Conservation (phyloP, 2,329 filamentous ascomycete genomes). For the Fusarium poae region DNA sequence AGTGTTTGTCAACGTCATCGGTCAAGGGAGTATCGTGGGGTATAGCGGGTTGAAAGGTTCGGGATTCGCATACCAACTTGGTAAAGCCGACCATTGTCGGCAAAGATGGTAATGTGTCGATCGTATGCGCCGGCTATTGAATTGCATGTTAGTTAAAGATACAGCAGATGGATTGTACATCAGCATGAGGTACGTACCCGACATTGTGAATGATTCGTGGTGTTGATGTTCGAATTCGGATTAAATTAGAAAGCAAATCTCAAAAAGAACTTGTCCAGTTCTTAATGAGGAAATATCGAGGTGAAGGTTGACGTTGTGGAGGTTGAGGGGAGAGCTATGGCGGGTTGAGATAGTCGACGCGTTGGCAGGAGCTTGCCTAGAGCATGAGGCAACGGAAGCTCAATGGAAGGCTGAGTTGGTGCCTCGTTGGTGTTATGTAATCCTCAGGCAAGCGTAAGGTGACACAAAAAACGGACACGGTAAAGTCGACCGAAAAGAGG, state of each 20-base stretch:
- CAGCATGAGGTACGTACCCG: slow-evolving; percentile 58
- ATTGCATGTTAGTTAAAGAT: slow-evolving; percentile 49
- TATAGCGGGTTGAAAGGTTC: slow-evolving; percentile 11
- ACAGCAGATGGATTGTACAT: slow-evolving; percentile 13
- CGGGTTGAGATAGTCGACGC: slow-evolving; percentile 54
- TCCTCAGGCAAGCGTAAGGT: slow-evolving; percentile 52
- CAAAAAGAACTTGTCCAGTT: slow-evolving; percentile 25
- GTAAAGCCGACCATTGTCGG: slow-evolving; percentile 96
- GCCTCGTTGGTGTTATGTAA: slow-evolving; percentile 45
- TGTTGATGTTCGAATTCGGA: slow-evolving; percentile 22
- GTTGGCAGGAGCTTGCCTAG: slow-evolving; percentile 64
- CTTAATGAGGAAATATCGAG: slow-evolving; percentile 17
- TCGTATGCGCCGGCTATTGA: slow-evolving; percentile 81
- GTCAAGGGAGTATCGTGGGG: slow-evolving; percentile 32
- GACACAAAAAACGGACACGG: slow-evolving; percentile 11
- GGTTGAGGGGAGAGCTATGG: slow-evolving; percentile 46
- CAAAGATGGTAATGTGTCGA: slow-evolving; percentile 99
- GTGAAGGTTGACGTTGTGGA: slow-evolving; percentile 35
- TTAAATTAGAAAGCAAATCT: slow-evolving; percentile 27
- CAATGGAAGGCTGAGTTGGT: slow-evolving; percentile 53
- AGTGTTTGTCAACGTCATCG: slow-evolving; percentile 33
- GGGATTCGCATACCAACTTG: slow-evolving; percentile 86
- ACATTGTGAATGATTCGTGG: slow-evolving; percentile 61
- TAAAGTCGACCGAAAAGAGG: neutral
- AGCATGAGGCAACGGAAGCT: slow-evolving; percentile 53